Base-by-base conservation (phyloP, 768 basidiomycete species). In the Tylopilus sp. region DNA sequence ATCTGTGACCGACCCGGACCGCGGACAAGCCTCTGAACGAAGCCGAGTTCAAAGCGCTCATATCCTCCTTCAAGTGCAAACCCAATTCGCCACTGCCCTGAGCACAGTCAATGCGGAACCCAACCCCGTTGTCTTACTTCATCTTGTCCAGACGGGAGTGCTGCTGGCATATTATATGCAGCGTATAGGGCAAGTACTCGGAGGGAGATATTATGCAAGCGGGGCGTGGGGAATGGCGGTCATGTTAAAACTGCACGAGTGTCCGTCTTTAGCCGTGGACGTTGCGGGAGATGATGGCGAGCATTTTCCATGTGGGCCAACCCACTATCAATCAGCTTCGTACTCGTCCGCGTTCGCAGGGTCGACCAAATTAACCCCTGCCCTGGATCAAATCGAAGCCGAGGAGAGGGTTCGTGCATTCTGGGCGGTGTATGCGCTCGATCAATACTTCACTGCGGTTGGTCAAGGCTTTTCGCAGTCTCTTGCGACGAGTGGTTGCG, bases 121-220 rank as follows among this genome's bases (percentile, higher is more conserved):
- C 3, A 71, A 61, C 59, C 75, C 59, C 53, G 70, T 52, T 62
- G 70, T 50, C 59, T 69, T 81, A 28, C 58, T 84, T 17, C 77
- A 82, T 46, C 76, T 81, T 15, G 59, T 85, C 9, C 84, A 86
- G 53, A 75, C 81, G 0, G 78, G 86, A 52, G 69, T 88, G 4
- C 73, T 90, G n/a, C 71, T 89, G 23, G 71, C 81, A 1, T 77
- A 80, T 57, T 87, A 83, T 63, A 80, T 88, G 60, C 79, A 83
- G 60, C 78, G 79, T 43, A 76, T 70, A 18, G 83, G 82, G 48
- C 73, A 79, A 28, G 66, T 79, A 31, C 70, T 86, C 2, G 82
- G 84, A 54, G 87, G 84, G 7, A 81, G 80, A 60, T 76, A 77
- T 50, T 79, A 78, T 53, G 72, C 77, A 21, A 76, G 76, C 42